These are phyloP conservation scores for Hericium coralloides DNA, from an alignment of 768 basidiomycete species.

Conservation along the genomic window DNA sequence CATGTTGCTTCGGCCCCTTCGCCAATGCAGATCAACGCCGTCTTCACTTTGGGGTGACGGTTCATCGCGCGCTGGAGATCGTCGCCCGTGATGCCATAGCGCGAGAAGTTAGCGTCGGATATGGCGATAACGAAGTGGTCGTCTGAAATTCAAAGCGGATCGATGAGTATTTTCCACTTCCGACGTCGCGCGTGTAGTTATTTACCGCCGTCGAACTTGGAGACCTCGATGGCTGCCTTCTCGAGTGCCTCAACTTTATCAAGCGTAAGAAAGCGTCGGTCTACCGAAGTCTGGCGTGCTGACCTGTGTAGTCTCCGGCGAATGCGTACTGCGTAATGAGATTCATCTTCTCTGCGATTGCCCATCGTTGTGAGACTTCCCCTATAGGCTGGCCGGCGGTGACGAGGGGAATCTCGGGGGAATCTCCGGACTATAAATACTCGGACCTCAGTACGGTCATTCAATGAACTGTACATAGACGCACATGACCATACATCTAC, in stretches of 20 bases:
- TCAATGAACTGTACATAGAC: slow-evolving; percentile 11
- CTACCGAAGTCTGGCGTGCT: slow-evolving; percentile 3
- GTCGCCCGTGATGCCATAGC: slow-evolving; percentile 53
- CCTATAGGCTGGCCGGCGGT: slow-evolving; percentile 38
- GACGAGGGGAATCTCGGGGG: slow-evolving; percentile 45
- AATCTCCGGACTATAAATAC: slow-evolving; percentile 47
- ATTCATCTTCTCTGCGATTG: slow-evolving; percentile 60
- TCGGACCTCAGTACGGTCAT: too few species aligned
- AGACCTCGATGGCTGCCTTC: slow-evolving; percentile 52
- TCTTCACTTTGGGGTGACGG: slow-evolving; percentile 53
- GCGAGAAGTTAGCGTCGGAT: slow-evolving; percentile 62
- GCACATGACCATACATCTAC: slow-evolving; percentile 58
- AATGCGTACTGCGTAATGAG: slow-evolving; percentile 63
- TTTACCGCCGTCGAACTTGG: slow-evolving; percentile 51
- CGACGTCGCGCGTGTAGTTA: too few species aligned
- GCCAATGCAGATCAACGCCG: slow-evolving; percentile 60
- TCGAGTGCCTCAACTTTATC: slow-evolving; percentile 52
- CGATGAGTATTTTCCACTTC: too few species aligned
- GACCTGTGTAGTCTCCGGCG: slow-evolving; percentile 58
- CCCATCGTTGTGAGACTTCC: slow-evolving; percentile 54
- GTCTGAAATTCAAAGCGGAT: too few species aligned
- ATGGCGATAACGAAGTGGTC: slow-evolving; percentile 68
- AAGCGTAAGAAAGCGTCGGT: slow-evolving; percentile 1
- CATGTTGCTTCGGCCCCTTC: slow-evolving; percentile 59
- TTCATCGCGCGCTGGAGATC: slow-evolving; percentile 51